Conservation (phyloP, 73 alveolate genomes). For the Paramecium primaurelia region DNA sequence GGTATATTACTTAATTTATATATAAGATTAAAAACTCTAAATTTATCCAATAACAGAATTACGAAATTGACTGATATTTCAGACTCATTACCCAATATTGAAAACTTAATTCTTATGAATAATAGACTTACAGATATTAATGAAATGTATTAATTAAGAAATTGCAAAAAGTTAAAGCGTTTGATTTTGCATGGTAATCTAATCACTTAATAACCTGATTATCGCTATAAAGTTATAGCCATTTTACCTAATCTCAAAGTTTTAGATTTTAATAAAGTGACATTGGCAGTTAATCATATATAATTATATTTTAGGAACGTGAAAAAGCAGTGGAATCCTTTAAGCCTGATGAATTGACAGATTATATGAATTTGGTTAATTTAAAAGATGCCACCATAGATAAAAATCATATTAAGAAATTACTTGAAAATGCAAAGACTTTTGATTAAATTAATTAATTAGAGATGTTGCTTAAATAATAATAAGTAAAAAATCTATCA, state of each 20-base stretch:
- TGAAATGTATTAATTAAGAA: slow-evolving; percentile 54
- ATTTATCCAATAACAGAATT: slow-evolving; percentile 48
- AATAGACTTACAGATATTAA: slow-evolving; percentile 58
- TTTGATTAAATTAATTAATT: slow-evolving; percentile 12
- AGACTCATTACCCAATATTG: slow-evolving; percentile 50
- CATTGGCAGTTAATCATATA: background rate
- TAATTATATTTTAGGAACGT: background rate
- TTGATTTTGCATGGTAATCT: slow-evolving; percentile 49
- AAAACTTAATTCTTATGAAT: slow-evolving; percentile 51
- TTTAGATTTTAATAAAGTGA: slow-evolving; percentile 51
- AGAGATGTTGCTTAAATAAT: background rate
- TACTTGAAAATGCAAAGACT: slow-evolving; percentile 27
- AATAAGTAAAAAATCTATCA: background rate
- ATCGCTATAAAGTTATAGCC: slow-evolving; percentile 48
- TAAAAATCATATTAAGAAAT: slow-evolving; percentile 2
- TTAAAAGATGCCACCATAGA: slow-evolving; percentile 23
- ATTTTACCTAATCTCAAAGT: slow-evolving; percentile 40
- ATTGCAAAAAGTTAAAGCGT: slow-evolving; percentile 58
- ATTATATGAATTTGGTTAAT: slow-evolving; percentile 32
- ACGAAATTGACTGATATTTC: slow-evolving; percentile 47
- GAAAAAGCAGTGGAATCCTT: background rate
- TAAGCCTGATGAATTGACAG: slow-evolving; percentile 2
- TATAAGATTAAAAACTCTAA: slow-evolving; percentile 46
- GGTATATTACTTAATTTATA: background rate
- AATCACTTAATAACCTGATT: slow-evolving; percentile 51